Evolutionary conservation across 2,329 filamentous ascomycete species (phyloP).

Genomic region (Alternaria hordeiaustralica): DNA sequence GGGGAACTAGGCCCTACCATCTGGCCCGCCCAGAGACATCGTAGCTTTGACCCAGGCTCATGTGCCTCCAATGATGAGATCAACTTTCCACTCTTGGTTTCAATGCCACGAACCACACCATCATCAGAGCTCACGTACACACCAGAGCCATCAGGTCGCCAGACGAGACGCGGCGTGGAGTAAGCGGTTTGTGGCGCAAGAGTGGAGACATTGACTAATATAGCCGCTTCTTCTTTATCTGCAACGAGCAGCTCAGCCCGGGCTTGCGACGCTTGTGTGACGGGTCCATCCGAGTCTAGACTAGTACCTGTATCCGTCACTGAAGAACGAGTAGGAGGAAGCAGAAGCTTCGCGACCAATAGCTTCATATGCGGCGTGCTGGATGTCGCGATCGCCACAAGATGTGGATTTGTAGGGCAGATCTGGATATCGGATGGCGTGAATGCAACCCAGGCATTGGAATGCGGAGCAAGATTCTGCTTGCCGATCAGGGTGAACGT

Average conservation of each 20-base stretch:
- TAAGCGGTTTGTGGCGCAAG: slow-evolving; percentile 67
- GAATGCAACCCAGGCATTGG: slow-evolving; percentile 69
- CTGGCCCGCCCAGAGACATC: slow-evolving; percentile 63
- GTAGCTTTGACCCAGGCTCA: slow-evolving; percentile 63
- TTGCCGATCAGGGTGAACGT: slow-evolving; percentile 54
- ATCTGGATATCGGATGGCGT: slow-evolving; percentile 64
- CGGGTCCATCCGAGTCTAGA: slow-evolving; percentile 8
- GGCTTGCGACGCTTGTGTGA: slow-evolving; percentile 60
- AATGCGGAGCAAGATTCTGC: slow-evolving; percentile 68
- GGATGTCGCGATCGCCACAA: slow-evolving; percentile 67
- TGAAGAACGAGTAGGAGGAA: slow-evolving; percentile 50
- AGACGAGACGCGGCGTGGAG: slow-evolving; percentile 66
- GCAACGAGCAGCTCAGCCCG: slow-evolving; percentile 59
- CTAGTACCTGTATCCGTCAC: slow-evolving; percentile 1
- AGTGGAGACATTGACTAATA: slow-evolving; percentile 65
- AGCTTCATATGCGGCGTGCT: slow-evolving; percentile 68
- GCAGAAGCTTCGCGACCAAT: slow-evolving; percentile 63
- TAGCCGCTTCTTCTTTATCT: slow-evolving; percentile 65
- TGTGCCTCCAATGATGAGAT: slow-evolving; percentile 60
- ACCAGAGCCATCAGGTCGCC: slow-evolving; percentile 67
- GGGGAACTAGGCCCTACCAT: slow-evolving; percentile 41
- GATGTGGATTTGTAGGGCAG: slow-evolving; percentile 60
- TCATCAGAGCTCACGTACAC: slow-evolving; percentile 72
- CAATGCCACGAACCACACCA: slow-evolving; percentile 66
- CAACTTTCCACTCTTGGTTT: slow-evolving; percentile 65